Conservation (phyloP, 768 basidiomycete species). For the Tricholoma sp. region DNA sequence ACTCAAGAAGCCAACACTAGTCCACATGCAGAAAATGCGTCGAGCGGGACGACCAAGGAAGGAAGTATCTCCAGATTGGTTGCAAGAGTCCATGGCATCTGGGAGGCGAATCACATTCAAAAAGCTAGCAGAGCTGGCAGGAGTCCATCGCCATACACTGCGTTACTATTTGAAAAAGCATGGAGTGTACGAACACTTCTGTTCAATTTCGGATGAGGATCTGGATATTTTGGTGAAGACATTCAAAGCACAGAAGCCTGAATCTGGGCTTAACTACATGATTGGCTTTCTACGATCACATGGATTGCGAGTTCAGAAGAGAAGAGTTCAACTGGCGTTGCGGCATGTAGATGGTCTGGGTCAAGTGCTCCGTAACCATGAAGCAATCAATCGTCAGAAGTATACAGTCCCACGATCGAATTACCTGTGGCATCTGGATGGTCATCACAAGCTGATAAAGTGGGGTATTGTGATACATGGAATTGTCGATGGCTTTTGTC, state of each 20-base stretch:
- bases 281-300: conserved; percentile 20
- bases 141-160: too few relatives aligned
- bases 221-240: background rate
- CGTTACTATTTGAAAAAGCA: too few relatives aligned
- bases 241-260: conserved; percentile 17
- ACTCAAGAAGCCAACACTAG: too few relatives aligned
- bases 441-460: conserved; percentile 29
- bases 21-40: background rate
- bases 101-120: too few relatives aligned
- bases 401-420: conserved; percentile 20
- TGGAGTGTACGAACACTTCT: background rate
- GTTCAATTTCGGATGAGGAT: background rate
- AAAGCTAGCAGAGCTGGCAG: too few relatives aligned
- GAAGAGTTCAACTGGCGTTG: conserved; percentile 16
- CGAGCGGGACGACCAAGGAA: background rate
- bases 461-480: conserved; percentile 27
- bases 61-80: too few relatives aligned
- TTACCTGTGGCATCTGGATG: conserved; percentile 28
- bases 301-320: conserved; percentile 21
- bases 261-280: conserved; percentile 24
- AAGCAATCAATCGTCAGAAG: conserved; percentile 12
- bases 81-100: background rate
- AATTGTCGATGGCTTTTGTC: conserved; percentile 18
- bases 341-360: conserved; percentile 23
- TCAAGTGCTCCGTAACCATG: conserved; percentile 11